Percentiles rank a stretch among this genome's conserved stretches.
Evolutionary conservation across 2,329 filamentous ascomycete species (phyloP).

Genomic region (Atkinsonella texensis): DNA sequence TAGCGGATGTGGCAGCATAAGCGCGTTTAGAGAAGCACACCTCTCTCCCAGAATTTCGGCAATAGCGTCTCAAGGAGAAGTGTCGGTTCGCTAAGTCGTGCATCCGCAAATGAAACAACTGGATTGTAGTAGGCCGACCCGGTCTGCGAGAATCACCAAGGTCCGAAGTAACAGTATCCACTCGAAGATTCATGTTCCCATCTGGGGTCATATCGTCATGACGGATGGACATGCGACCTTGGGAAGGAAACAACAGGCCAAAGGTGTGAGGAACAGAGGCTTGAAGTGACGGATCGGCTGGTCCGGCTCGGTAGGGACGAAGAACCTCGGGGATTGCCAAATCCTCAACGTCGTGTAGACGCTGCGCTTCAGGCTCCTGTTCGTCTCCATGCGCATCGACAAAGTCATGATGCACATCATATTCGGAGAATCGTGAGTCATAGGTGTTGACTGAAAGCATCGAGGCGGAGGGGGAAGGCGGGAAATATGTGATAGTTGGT

Average conservation of each 20-base stretch:
- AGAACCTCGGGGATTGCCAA: constrained; percentile 2
- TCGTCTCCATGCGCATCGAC: constrained; percentile 12
- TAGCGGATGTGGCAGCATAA: constrained; percentile 26
- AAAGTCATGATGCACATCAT: constrained; percentile 18
- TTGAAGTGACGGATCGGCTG: neutral
- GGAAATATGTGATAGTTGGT: constrained; percentile 5
- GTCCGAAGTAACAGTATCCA: constrained; percentile 59
- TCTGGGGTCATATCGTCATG: constrained; percentile 86
- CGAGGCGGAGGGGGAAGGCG: constrained; percentile 12
- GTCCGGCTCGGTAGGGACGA: neutral
- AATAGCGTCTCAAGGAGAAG: constrained; percentile 85
- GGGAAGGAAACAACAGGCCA: constrained; percentile 73
- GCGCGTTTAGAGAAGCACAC: constrained; percentile 75
- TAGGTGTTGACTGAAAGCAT: constrained; percentile 64
- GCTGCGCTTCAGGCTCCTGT: neutral
- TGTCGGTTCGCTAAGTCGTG: constrained; percentile 76
- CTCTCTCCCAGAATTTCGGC: constrained; percentile 83
- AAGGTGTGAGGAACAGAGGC: constrained; percentile 76
- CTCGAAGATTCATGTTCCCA: constrained; percentile 90
- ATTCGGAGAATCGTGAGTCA: constrained; percentile 50
- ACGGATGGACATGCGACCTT: constrained; percentile 66
- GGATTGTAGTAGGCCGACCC: constrained; percentile 37
- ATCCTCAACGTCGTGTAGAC: neutral
- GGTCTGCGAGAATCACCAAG: neutral
- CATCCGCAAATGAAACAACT: constrained; percentile 91